Base-by-base conservation (phyloP, 805 yeast genomes). In the Saccharomyces paradoxus region DNA sequence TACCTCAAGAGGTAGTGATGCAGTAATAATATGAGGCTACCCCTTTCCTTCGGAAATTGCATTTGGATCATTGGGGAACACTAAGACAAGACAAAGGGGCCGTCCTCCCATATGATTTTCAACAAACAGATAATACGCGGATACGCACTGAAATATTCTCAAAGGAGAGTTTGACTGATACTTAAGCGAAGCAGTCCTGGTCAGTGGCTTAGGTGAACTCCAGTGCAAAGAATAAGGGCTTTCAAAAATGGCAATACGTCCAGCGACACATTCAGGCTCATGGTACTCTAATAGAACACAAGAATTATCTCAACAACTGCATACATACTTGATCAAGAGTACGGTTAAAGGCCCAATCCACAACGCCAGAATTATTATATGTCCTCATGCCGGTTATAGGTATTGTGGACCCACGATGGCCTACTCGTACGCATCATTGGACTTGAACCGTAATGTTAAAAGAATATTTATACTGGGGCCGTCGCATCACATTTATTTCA, bases 391-490 rank as follows among this genome's bases (percentile, higher is more conserved):
- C 7, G 99, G 99, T 0, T 90, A 86, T 65, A 65, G 86, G 4
- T 94, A 86, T 66, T 85, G 95, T 44, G 96, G 97, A 0, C 70
- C 74, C 6, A 81, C 88, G 0, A 76, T 92, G 60, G 94, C 91
- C 0, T 83, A 87, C 65, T 81, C 96, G 0, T 92, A 87, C 63
- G 77, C 77, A 1, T 79, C 82, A 0, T 80, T 92, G 79, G 96
- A 88, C 63, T 68, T 82, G 21, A 47, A 27, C 17, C 22, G 47
- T 6, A 46, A 46, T 28, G 73, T 78, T 21, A 77, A 81, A 60
- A 74, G 92, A 21, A 80, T 94, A 1, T 87, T 94, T 60, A 74
- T 94, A 1, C 67, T 94, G 66, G 97, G 98, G 0, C 99, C 99
- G 0, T 87, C 96, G 0, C 99, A 94, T 67, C 96, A 88, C 68